phyloP scores from a whole-genome alignment of 2,329 filamentous ascomycete genomes.

The Lojkania enalia region DNA sequence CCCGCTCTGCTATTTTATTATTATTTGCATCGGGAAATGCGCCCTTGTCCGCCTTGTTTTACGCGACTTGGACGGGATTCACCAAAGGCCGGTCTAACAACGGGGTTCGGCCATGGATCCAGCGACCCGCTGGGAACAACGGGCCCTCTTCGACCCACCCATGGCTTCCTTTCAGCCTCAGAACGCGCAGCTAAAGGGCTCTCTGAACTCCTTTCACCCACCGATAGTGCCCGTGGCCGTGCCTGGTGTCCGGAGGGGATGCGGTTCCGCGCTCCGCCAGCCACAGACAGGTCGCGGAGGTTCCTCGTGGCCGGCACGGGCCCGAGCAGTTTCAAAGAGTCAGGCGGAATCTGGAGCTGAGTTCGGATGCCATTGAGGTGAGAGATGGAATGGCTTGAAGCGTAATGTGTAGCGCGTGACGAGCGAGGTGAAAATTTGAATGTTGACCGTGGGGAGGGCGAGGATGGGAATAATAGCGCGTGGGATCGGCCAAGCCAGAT shows the following conservation, averaged over 20 bases:
- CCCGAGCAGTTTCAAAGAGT: conserved; percentile 5
- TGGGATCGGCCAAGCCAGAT: conserved; percentile 6
- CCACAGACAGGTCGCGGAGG: background rate
- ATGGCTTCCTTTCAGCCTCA: background rate
- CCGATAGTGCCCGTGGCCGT: background rate
- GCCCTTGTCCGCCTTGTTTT: background rate
- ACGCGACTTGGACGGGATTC: background rate
- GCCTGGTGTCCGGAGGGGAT: conserved; percentile 10
- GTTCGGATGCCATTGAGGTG: background rate
- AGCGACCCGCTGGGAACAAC: background rate
- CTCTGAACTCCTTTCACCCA: conserved; percentile 1
- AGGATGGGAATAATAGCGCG: conserved; percentile 9
- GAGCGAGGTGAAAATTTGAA: conserved; percentile 13
- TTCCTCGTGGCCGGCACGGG: conserved; percentile 8
- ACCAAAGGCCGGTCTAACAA: background rate
- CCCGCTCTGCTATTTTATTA: no score
- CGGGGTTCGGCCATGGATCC: background rate
- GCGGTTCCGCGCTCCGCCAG: conserved; percentile 5
- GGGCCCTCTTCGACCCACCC: background rate
- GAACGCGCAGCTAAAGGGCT: background rate
- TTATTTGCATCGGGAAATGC: background rate
- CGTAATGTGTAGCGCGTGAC: background rate
- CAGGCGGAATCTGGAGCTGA: background rate
- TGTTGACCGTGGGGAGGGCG: background rate
- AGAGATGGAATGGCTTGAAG: background rate